Evolutionary conservation across 1,139 yeast species (phyloP).

Genomic region (Zygosaccharomyces pseudobailii): DNA sequence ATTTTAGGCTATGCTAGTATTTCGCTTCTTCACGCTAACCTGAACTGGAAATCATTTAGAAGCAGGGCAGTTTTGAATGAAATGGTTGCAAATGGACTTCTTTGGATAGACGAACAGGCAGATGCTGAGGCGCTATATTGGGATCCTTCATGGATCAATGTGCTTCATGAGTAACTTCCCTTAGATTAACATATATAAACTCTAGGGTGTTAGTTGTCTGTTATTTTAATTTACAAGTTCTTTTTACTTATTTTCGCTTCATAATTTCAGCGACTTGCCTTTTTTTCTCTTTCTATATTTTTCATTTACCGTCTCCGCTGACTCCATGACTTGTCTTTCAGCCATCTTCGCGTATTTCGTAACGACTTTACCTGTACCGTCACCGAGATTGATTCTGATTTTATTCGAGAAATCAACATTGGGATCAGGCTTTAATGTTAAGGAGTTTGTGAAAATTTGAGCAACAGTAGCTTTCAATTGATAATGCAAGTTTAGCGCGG

Average conservation of each 20-base stretch:
- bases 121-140: conserved; percentile 58
- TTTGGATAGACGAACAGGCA: conserved; percentile 66
- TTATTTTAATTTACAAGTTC: background rate
- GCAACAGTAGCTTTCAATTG: conserved; percentile 36
- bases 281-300: conserved; percentile 49
- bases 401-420: conserved; percentile 24
- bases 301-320: conserved; percentile 62
- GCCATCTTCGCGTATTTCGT: conserved; percentile 54
- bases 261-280: background rate
- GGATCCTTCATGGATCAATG: conserved; percentile 50
- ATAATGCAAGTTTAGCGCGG: conserved; percentile 34
- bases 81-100: conserved; percentile 71
- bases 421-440: conserved; percentile 16
- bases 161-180: no score
- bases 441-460: conserved; percentile 27
- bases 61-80: conserved; percentile 64
- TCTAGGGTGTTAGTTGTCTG: no score
- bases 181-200: no score
- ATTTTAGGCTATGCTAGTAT: conserved; percentile 65
- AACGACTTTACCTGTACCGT: conserved; percentile 61
- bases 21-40: conserved; percentile 61
- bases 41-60: conserved; percentile 63
- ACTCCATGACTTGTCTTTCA: conserved; percentile 55
- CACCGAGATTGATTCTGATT: conserved; percentile 56
- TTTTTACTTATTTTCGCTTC: background rate